Evolutionary conservation across 306 rosid species (phyloP).

Genomic region (Trifolium subterraneum): DNA sequence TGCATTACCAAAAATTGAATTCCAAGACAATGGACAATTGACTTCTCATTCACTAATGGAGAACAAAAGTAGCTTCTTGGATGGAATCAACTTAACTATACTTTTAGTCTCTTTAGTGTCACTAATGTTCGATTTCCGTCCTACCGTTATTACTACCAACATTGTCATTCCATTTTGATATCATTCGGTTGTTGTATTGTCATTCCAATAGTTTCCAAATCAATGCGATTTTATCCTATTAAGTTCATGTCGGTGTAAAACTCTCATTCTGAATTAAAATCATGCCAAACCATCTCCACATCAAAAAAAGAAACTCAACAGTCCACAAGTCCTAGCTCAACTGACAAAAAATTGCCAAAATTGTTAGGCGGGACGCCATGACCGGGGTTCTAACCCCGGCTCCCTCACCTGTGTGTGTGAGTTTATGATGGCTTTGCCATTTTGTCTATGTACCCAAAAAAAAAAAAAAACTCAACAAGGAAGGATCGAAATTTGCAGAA

Average conservation of each 20-base stretch:
- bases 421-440: no score
- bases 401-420: no score
- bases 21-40: neutral
- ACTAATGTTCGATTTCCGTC: neutral
- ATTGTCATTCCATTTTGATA: neutral
- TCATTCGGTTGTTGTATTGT: neutral
- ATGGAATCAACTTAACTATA: constrained; percentile 3
- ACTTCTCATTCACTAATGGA: neutral
- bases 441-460: no score
- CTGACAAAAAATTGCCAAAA: no score
- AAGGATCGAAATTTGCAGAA: constrained; percentile 2
- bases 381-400: no score
- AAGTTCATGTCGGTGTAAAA: constrained; percentile 14
- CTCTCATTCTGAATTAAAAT: neutral
- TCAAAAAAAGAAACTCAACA: no score
- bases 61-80: neutral
- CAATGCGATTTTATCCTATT: neutral
- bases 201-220: constrained; percentile 10
- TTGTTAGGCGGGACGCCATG: no score
- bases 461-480: neutral
- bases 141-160: neutral
- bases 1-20: constrained; percentile 11
- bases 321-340: no score
- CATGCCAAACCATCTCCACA: neutral
- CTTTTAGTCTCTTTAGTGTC: neutral